Base-by-base conservation (phyloP, 805 yeast genomes). In the Peterozyma xylosa region DNA sequence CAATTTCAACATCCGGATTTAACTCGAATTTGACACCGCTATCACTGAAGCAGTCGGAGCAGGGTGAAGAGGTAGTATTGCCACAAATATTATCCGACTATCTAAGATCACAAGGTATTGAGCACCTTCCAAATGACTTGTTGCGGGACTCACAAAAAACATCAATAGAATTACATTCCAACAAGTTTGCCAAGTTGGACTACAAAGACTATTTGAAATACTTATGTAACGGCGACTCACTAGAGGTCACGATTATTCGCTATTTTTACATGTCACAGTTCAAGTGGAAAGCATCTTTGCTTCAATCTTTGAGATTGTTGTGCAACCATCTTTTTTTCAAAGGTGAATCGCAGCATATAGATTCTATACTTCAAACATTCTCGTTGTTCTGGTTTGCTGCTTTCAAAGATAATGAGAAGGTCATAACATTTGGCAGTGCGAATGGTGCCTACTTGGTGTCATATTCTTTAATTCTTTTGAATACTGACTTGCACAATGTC, bases 311-410 rank as follows among this genome's bases (percentile, higher is more conserved):
- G 14, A 65, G 88, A 30, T 59, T 60, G 38, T 64, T 87, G 30
- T 86, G 95, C 51, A 70, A 73, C 34, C 75, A 71, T 50, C 56
- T 87, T n/a, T 83, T 82, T 60, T 70, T 88, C 53, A 78, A 78
- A 54, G 96, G 91, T 6, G 96, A 88, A 62, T 79, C 93, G 2
- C 90, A 84, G 53, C 84, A 82, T 53, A 78, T 87, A 42, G 93
- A 86, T 60, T 71, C 86, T 40, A 73, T 87, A 30, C 64, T 88
- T 45, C 81, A 83, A 37, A 71, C 80, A 3, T 81, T 86, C 55
- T 75, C 93, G 15, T 67, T 68, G 42, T 73, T 80, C 42, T 87
- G 90, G 81, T 64, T 68, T 17, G 58, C 58, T 29, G 73, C 59
- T 64, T 77, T 66, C 63, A 74, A 70, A 16, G 63, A 53, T 44